A percentile compares a stretch with the other conserved stretches of the same genome.
These are phyloP conservation scores for Symbiodinium natans DNA, from an alignment of 73 alveolate genomes.

Conservation along the genomic window DNA sequence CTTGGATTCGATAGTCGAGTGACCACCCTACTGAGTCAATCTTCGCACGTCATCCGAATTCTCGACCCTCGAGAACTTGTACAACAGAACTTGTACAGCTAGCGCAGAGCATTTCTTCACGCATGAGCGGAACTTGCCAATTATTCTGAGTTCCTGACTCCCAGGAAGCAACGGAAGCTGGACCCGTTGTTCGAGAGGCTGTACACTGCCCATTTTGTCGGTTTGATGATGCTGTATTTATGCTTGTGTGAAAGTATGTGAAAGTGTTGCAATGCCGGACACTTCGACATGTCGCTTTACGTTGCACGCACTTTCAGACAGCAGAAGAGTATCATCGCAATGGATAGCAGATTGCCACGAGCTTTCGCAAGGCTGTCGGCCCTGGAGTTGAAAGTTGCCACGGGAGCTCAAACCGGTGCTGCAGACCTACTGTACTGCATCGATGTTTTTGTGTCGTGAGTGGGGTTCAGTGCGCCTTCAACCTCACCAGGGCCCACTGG, in stretches of 20 bases:
- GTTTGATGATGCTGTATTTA: not conserved
- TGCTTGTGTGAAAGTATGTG: not conserved
- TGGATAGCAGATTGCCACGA: no score
- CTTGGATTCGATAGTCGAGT: not conserved
- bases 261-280: not conserved
- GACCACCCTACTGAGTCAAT: not conserved
- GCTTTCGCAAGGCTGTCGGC: conserved; percentile 10
- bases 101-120: not conserved
- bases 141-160: not conserved
- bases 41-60: not conserved
- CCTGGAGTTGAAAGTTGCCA: not conserved
- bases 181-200: conserved; percentile 89
- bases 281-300: no score
- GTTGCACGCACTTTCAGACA: not conserved
- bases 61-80: no score
- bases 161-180: conserved; percentile 85
- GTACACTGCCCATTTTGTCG: no score
- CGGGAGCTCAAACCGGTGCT: not conserved
- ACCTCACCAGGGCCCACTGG: no score
- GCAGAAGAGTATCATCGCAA: no score
- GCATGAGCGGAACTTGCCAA: not conserved
- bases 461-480: no score
- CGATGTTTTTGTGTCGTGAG: no score
- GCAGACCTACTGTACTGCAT: no score
- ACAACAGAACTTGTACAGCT: not conserved